Percentiles rank a stretch among this genome's conserved stretches.
Conservation (phyloP, 1,139 yeast species). For the Pneumocystis jirovecii region DNA sequence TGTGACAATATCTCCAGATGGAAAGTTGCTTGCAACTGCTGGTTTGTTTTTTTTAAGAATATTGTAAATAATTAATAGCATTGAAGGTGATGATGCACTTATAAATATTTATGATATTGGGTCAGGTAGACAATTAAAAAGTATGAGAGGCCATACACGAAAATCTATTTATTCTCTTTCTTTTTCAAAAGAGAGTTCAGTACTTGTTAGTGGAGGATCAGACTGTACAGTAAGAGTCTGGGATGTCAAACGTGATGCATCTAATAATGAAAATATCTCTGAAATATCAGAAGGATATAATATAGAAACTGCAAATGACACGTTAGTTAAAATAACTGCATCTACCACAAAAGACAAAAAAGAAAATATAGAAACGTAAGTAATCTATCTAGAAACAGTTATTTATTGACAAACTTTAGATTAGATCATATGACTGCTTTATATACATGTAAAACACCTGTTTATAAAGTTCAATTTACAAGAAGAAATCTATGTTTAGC, state of each 20-base stretch:
- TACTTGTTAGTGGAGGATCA: constrained; percentile 89
- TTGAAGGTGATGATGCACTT: constrained; percentile 65
- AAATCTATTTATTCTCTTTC: constrained; percentile 73
- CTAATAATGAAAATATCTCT: constrained; percentile 89
- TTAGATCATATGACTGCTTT: constrained; percentile 87
- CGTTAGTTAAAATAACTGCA: constrained; percentile 69
- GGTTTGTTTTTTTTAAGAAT: constrained; percentile 2
- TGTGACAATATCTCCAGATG: constrained; percentile 87
- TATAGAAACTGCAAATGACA: constrained; percentile 31
- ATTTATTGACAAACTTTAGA: constrained; percentile 24
- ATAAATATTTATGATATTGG: constrained; percentile 93
- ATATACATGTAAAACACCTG: constrained; percentile 87
- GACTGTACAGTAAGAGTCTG: constrained; percentile 97
- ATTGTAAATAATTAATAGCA: background rate
- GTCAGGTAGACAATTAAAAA: constrained; percentile 56
- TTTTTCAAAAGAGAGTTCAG: constrained; percentile 80
- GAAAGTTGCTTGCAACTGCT: constrained; percentile 90
- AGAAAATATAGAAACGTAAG: constrained; percentile 11
- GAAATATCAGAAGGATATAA: constrained; percentile 74
- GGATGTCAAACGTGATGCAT: constrained; percentile 96
- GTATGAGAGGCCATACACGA: constrained; percentile 74
- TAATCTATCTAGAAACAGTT: constrained; percentile 20
- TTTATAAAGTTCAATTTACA: constrained; percentile 82
- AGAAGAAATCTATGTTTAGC: constrained; percentile 82
- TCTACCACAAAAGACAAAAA: constrained; percentile 24